These are phyloP conservation scores for Garcia nutans DNA, from an alignment of 345 rosid genomes.

Conservation along the genomic window DNA sequence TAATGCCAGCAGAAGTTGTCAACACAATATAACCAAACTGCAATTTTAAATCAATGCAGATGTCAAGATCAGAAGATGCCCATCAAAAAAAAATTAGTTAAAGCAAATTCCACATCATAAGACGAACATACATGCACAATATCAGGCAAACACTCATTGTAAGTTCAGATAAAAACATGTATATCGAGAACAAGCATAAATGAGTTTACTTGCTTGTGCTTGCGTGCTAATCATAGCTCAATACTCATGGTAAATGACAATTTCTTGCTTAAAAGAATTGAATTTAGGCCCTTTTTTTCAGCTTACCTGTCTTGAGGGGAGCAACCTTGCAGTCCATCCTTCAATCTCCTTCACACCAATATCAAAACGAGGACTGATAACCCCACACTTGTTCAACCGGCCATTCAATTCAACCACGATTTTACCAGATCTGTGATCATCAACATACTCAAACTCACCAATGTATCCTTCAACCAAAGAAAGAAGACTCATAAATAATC, in stretches of 20 bases:
- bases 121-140: no score
- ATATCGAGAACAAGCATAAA: background rate
- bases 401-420: constrained; percentile 34
- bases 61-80: background rate
- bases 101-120: background rate
- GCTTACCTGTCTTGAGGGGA: constrained; percentile 37
- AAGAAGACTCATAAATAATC: background rate
- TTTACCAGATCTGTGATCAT: constrained; percentile 38
- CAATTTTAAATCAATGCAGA: background rate
- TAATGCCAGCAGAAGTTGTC: constrained; percentile 38
- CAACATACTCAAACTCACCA: constrained; percentile 36
- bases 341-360: constrained; percentile 37
- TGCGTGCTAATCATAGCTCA: background rate
- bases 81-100: no score
- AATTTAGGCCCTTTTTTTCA: background rate
- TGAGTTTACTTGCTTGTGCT: no score
- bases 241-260: background rate
- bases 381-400: constrained; percentile 37
- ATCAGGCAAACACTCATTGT: no score
- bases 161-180: background rate
- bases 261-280: background rate
- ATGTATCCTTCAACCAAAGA: constrained; percentile 25
- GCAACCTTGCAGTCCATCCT: constrained; percentile 36
- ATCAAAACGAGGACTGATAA: constrained; percentile 37
- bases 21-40: constrained; percentile 38